phyloP scores from a whole-genome alignment of 805 yeast species.

The Yarrowia sp. region DNA sequence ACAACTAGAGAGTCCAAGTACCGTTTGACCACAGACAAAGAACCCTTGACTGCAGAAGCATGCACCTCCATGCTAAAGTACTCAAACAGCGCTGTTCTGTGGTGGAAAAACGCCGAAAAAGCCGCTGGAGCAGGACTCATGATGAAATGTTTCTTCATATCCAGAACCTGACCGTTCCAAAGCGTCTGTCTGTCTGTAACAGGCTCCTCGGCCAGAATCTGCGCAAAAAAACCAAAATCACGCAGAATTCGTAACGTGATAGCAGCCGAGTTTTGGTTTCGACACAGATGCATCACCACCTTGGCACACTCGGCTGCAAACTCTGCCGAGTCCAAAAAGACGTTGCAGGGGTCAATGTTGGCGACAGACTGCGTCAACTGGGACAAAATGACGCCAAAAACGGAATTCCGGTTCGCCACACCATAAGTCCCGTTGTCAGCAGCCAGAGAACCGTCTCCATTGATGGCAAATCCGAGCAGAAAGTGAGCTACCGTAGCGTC shows the following conservation, averaged over 20 bases:
- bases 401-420: slow-evolving; percentile 51
- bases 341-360: slow-evolving; percentile 39
- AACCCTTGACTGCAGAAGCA: slow-evolving; percentile 45
- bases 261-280: slow-evolving; percentile 52
- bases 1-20: slow-evolving; percentile 55
- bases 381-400: slow-evolving; percentile 52
- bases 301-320: slow-evolving; percentile 59
- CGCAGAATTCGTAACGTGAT: slow-evolving; percentile 54
- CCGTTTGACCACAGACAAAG: slow-evolving; percentile 49
- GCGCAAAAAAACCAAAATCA: slow-evolving; percentile 49
- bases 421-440: slow-evolving; percentile 46
- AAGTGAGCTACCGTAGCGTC: slow-evolving; percentile 64
- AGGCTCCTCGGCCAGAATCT: slow-evolving; percentile 51
- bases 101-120: slow-evolving; percentile 56
- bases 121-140: slow-evolving; percentile 41
- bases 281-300: slow-evolving; percentile 58
- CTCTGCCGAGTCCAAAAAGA: slow-evolving; percentile 55
- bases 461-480: slow-evolving; percentile 66
- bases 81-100: slow-evolving; percentile 59
- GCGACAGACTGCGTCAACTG: slow-evolving; percentile 49
- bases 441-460: slow-evolving; percentile 51
- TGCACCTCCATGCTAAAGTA: slow-evolving; percentile 73
- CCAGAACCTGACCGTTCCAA: slow-evolving; percentile 53
- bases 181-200: slow-evolving; percentile 51
- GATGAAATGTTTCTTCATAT: slow-evolving; percentile 40